A percentile compares a stretch with the other conserved stretches of the same genome.
phyloP scores from a whole-genome alignment of 1,284 basidiomycete genomes.

The Hemileia vastatrix region DNA sequence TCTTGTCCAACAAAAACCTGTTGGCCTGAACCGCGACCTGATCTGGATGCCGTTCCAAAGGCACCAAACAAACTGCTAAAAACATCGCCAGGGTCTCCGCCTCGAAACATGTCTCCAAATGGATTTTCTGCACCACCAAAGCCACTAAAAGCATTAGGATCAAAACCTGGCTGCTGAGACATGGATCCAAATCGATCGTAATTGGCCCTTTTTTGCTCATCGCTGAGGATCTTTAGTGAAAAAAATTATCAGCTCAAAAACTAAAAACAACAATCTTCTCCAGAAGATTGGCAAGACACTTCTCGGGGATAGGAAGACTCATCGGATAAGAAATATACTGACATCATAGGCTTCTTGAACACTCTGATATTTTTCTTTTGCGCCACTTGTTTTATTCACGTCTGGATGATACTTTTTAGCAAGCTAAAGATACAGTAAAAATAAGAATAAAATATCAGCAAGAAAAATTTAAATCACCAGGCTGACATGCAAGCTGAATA shows the following conservation, averaged over 20 bases:
- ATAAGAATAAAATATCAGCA: not conserved
- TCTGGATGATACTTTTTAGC: constrained; percentile 98
- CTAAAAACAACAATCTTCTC: constrained; percentile 1
- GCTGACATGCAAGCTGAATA: not conserved
- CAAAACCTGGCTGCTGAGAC: constrained; percentile 85
- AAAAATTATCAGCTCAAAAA: constrained; percentile 21
- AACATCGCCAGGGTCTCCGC: constrained; percentile 59
- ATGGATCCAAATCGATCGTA: constrained; percentile 93
- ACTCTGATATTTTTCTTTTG: constrained; percentile 88
- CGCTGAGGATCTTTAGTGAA: constrained; percentile 64
- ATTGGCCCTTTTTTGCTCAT: constrained; percentile 82
- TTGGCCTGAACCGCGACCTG: constrained; percentile 5
- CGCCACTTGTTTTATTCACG: constrained; percentile 82
- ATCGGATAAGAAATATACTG: constrained; percentile 42
- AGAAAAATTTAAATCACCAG: not conserved
- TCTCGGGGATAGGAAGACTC: constrained; percentile 24
- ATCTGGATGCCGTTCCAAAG: constrained; percentile 48
- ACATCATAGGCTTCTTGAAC: constrained; percentile 97
- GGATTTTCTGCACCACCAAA: constrained; percentile 51
- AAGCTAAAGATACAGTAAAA: constrained; percentile 52
- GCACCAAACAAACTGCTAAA: constrained; percentile 53
- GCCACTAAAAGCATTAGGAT: constrained; percentile 59
- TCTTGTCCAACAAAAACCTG: constrained; percentile 57
- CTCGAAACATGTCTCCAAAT: constrained; percentile 49
- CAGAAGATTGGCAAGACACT: not conserved